Evolutionary conservation across 1,284 basidiomycete species (phyloP).

Genomic region (Ganoderma sinense): DNA sequence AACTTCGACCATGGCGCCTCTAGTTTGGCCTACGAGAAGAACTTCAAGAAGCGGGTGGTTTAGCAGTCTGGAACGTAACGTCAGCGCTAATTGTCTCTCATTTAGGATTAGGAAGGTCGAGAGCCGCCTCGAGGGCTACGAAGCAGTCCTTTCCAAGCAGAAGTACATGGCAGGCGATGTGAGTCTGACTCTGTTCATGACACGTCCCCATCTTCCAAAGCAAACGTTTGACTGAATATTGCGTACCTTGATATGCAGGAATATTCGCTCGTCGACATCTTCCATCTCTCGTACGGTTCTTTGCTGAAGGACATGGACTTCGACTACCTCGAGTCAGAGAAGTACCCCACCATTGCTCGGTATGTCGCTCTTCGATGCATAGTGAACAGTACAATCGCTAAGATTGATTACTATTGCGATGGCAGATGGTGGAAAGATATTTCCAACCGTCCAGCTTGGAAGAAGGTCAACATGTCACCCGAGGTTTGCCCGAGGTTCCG

Average conservation of each 20-base stretch:
- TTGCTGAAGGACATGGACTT: slow-evolving; percentile 32
- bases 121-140: slow-evolving; percentile 52
- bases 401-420: neutral
- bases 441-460: slow-evolving; percentile 44
- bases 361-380: slow-evolving; percentile 4
- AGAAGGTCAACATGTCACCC: slow-evolving; percentile 33
- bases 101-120: slow-evolving; percentile 32
- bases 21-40: slow-evolving; percentile 50
- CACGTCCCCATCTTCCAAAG: neutral
- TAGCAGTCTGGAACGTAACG: neutral
- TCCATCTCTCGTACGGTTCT: slow-evolving; percentile 56
- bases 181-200: slow-evolving; percentile 13
- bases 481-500: neutral
- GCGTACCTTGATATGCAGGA: slow-evolving; percentile 38
- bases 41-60: slow-evolving; percentile 44
- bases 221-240: neutral
- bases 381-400: neutral
- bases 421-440: slow-evolving; percentile 37
- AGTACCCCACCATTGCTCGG: slow-evolving; percentile 41
- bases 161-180: slow-evolving; percentile 58
- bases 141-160: slow-evolving; percentile 52
- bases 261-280: slow-evolving; percentile 58
- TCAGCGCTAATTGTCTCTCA: neutral
- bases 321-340: slow-evolving; percentile 32
- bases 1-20: slow-evolving; percentile 58